A percentile compares a stretch with the other conserved stretches of the same genome.
Evolutionary conservation across 179 eudicot species (phyloP).

Genomic region (Silene noctiflora): DNA sequence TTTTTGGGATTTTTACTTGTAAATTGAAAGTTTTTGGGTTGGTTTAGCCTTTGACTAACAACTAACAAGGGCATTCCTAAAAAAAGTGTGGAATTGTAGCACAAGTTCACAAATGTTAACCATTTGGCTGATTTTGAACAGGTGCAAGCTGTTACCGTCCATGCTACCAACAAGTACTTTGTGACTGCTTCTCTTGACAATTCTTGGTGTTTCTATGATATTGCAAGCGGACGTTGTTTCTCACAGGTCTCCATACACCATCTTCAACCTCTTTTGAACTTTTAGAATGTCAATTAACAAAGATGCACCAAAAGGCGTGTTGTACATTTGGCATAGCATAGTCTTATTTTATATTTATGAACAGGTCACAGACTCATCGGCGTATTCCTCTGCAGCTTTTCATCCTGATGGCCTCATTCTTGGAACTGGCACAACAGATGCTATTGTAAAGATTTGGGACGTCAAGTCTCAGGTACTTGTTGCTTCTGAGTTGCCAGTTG

Average conservation of each 20-base stretch:
- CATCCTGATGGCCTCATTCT: slow-evolving; percentile 98
- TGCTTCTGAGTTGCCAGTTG: not conserved
- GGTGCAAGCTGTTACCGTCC: slow-evolving; percentile 95
- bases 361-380: slow-evolving; percentile 14
- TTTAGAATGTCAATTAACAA: not conserved
- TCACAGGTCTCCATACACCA: slow-evolving; percentile 52
- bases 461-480: slow-evolving; percentile 81
- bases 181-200: slow-evolving; percentile 74
- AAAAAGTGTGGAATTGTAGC: too few relatives aligned
- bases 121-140: slow-evolving; percentile 27
- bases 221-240: slow-evolving; percentile 77
- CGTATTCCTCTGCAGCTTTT: slow-evolving; percentile 89
- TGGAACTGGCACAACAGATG: slow-evolving; percentile 88
- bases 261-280: not conserved
- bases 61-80: too few relatives aligned
- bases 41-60: not conserved
- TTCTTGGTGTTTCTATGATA: slow-evolving; percentile 94
- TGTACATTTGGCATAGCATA: too few relatives aligned
- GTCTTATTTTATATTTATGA: not conserved
- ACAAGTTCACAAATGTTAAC: not conserved
- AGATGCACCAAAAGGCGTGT: not conserved
- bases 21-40: not conserved
- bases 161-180: slow-evolving; percentile 82
- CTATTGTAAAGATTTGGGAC: slow-evolving; percentile 90
- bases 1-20: too few relatives aligned